A percentile compares a stretch with the other conserved stretches of the same genome.
These are phyloP conservation scores for Sporopachydermia lactativora DNA, from an alignment of 805 yeast genomes.

Conservation along the genomic window DNA sequence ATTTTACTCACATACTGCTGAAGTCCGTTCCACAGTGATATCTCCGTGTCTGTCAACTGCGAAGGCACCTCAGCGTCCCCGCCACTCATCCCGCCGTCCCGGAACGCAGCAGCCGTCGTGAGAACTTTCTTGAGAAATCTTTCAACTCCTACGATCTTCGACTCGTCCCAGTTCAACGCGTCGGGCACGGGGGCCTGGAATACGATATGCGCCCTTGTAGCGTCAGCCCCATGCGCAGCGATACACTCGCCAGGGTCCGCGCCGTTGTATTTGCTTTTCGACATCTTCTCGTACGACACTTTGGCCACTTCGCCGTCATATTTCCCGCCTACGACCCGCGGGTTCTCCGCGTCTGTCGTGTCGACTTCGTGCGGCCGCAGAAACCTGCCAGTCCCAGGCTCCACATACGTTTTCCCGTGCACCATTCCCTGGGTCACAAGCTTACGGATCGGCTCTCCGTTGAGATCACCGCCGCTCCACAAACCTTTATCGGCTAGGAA, in stretches of 20 bases:
- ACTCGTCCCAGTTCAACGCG: slow-evolving; percentile 79
- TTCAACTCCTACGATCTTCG: slow-evolving; percentile 72
- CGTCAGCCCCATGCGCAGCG: slow-evolving; percentile 73
- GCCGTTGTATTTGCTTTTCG: slow-evolving; percentile 90
- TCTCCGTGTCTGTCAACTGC: slow-evolving; percentile 30
- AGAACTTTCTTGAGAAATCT: slow-evolving; percentile 68
- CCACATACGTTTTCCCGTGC: slow-evolving; percentile 71
- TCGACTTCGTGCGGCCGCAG: slow-evolving; percentile 69
- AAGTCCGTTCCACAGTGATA: slow-evolving; percentile 40
- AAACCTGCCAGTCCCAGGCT: slow-evolving; percentile 62
- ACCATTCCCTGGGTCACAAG: slow-evolving; percentile 97
- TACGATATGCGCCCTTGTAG: slow-evolving; percentile 82
- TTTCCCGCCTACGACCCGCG: slow-evolving; percentile 10
- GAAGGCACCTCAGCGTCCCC: slow-evolving; percentile 11
- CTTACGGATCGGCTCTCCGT: slow-evolving; percentile 70
- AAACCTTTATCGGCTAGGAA: slow-evolving; percentile 52
- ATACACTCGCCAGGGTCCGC: slow-evolving; percentile 80
- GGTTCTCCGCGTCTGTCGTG: slow-evolving; percentile 17
- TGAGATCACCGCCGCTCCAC: slow-evolving; percentile 45
- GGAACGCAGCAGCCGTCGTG: slow-evolving; percentile 6
- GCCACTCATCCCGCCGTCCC: slow-evolving; percentile 7
- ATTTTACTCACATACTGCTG: slow-evolving; percentile 35
- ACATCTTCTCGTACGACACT: slow-evolving; percentile 80
- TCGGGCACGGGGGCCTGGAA: slow-evolving; percentile 87
- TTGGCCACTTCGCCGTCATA: slow-evolving; percentile 37